Conservation (phyloP, 2,329 filamentous ascomycete genomes). For the Penicillium glabrum region DNA sequence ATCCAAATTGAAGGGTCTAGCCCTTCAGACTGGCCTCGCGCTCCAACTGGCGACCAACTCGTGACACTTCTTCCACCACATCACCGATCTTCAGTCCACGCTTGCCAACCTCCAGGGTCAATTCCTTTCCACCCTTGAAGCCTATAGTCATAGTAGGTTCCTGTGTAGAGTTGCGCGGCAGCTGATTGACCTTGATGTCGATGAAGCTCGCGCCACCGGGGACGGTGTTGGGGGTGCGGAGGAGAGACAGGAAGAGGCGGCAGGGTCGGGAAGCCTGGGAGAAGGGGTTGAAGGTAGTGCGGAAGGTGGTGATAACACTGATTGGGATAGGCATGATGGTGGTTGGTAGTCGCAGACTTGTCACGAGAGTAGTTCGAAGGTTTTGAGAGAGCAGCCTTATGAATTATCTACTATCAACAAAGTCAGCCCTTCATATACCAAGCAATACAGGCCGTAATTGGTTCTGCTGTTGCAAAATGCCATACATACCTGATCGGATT, state of each 20-base stretch:
- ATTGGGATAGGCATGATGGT: conserved; percentile 39
- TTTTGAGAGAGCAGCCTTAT: background rate
- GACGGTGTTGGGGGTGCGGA: conserved; percentile 77
- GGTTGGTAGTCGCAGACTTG: background rate
- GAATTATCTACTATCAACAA: background rate
- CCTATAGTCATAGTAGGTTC: conserved; percentile 72
- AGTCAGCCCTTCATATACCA: background rate
- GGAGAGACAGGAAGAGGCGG: conserved; percentile 79
- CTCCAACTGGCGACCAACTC: conserved; percentile 79
- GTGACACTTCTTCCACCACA: conserved; percentile 82
- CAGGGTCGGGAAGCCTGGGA: conserved; percentile 74
- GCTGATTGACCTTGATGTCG: conserved; percentile 73
- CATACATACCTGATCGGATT: conserved; percentile 6
- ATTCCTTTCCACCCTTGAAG: conserved; percentile 94
- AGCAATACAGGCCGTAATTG: background rate
- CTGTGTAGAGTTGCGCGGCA: conserved; percentile 69
- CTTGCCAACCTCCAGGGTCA: conserved; percentile 77
- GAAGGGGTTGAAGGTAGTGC: conserved; percentile 91
- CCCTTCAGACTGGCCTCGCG: conserved; percentile 76
- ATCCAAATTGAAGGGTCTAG: conserved; percentile 18
- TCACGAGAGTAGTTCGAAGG: background rate
- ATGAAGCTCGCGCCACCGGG: conserved; percentile 73
- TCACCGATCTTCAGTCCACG: conserved; percentile 79
- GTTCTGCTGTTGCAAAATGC: background rate
- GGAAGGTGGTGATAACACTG: conserved; percentile 66